Base-by-base conservation (phyloP, 164 flowering plant genomes). In the Cinnamomum chago region DNA sequence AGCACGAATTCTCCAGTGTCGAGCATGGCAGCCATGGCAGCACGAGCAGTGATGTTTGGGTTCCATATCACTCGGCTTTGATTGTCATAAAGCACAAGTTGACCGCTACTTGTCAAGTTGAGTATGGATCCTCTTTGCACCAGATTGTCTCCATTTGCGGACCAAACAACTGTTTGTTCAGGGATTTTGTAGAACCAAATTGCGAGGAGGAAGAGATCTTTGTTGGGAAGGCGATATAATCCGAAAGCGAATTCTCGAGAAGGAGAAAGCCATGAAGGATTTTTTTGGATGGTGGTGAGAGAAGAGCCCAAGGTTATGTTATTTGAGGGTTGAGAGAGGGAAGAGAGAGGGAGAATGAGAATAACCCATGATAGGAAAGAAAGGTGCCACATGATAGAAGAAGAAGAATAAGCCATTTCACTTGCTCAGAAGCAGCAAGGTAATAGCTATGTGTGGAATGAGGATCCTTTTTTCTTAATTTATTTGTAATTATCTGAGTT, bases 1-100 rank as follows among this genome's bases (percentile, higher is more conserved):
- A 87, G 78, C 25, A 87, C 82, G n/a, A 86, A 78, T 74, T 86
- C 85, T 20, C 89, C 89, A 2, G 77, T 75, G 40, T 86, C 83
- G 24, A 85, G 88, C 83, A 85, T 77, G 58, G 84, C 78, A 5
- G 84, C 89, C 25, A 76, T 75, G 60, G 77, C 23, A 47, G 69
- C 83, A 1, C 24, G 68, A 2, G 66, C 55, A 17, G 11, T 30
- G 11, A 24, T 22, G 58, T 24, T 13, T 23, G 3, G 1, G 22
- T 15, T 62, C 84, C 84, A 79, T 12, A 77, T 24, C 52, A 18
- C 12, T 5, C 12, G 51, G 3, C 83, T 83, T 50, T 28, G 33
- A 10, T 77, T 71, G 50, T 82, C 78, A 62, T 0, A 75, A 27
- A 85, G 82, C 3, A 75, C 51, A 1, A 85, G 68, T 40, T 55